A percentile compares a stretch with the other conserved stretches of the same genome.
Conservation (phyloP, 2,329 filamentous ascomycete genomes). For the Purpureocillium takamizusanense region DNA sequence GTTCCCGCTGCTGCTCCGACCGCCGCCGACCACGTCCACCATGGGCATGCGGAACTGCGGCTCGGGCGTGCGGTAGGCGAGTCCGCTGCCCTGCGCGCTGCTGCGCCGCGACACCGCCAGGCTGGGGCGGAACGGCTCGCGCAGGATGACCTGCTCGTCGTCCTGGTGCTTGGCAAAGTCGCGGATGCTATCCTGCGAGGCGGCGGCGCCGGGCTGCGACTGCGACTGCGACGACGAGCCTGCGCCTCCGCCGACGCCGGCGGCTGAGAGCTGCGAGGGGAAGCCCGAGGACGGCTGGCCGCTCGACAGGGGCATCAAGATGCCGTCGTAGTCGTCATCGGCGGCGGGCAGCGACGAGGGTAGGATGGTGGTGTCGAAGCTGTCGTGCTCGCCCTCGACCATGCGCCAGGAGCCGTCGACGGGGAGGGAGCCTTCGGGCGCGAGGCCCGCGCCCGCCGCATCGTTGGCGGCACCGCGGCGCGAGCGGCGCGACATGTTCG, state of each 20-base stretch:
- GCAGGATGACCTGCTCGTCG: conserved; percentile 45
- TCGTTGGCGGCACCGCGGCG: not conserved
- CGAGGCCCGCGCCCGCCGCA: conserved; percentile 3
- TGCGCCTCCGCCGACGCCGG: too few species aligned
- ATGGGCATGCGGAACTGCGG: conserved; percentile 46
- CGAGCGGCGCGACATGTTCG: conserved; percentile 3
- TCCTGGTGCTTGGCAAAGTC: conserved; percentile 44
- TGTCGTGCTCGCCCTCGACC: conserved; percentile 52
- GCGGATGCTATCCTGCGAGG: conserved; percentile 47
- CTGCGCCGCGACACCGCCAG: conserved; percentile 30
- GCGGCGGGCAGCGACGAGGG: conserved; percentile 26
- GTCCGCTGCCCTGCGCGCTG: conserved; percentile 8
- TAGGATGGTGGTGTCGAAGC: conserved; percentile 47
- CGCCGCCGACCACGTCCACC: conserved; percentile 30
- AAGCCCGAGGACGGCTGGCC: conserved; percentile 22
- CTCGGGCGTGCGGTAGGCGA: conserved; percentile 31
- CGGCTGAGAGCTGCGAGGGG: conserved; percentile 38
- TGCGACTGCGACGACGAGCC: too few species aligned
- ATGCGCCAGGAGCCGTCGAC: conserved; percentile 52
- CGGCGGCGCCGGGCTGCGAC: conserved; percentile 21
- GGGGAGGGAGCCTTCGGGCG: conserved; percentile 21
- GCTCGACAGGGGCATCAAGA: conserved; percentile 27
- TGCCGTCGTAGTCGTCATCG: conserved; percentile 28
- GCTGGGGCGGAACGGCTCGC: conserved; percentile 46
- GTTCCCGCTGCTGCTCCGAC: conserved; percentile 18